Conservation (phyloP, 2,329 filamentous ascomycete species). For the Apiospora saccharicola region DNA sequence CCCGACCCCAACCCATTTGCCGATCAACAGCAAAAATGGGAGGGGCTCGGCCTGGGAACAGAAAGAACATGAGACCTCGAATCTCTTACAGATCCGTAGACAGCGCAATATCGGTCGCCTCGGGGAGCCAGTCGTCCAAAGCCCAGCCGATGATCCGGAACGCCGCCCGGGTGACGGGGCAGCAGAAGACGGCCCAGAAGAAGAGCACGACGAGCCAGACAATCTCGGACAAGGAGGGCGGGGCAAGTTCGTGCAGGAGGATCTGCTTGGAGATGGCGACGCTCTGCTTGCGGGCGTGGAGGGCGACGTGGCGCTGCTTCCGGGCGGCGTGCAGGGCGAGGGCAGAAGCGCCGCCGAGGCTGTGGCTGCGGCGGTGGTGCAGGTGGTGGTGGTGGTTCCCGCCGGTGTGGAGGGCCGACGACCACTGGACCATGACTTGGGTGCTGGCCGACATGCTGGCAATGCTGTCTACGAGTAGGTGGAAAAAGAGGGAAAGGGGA, state of each 20-base stretch:
- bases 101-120: constrained; percentile 13
- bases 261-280: neutral
- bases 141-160: constrained; percentile 11
- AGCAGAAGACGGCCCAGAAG: constrained; percentile 12
- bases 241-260: constrained; percentile 4
- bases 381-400: neutral
- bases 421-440: neutral
- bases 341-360: neutral
- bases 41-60: neutral
- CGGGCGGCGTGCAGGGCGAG: neutral
- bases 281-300: constrained; percentile 6
- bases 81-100: constrained; percentile 1
- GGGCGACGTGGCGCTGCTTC: neutral
- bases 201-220: neutral
- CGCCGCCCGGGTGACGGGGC: neutral
- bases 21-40: neutral
- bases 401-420: neutral
- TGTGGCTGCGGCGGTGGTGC: no score
- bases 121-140: neutral
- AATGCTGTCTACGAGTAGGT: neutral
- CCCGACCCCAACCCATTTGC: neutral
- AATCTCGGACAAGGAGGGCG: constrained; percentile 4
- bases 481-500: neutral
- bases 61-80: neutral
- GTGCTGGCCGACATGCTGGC: constrained; percentile 8